Base-by-base conservation (phyloP, 2,329 filamentous ascomycete genomes). In the Talaromyces funiculosus region DNA sequence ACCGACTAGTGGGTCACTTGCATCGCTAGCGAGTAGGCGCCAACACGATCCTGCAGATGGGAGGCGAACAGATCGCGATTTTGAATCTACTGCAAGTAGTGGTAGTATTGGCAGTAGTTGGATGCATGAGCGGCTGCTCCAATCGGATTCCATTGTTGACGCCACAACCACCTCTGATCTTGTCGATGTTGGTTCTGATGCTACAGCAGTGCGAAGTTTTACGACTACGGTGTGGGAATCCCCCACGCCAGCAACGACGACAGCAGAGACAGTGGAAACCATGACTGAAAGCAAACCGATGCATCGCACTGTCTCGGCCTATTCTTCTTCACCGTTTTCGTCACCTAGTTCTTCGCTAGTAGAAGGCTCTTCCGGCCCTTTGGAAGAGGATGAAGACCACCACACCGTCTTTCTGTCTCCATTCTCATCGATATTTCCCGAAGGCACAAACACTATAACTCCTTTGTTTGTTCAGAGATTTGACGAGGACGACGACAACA, bases 1-100 rank as follows among this genome's bases (percentile, higher is more conserved):
- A 47, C 60, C 62, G 47, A 63, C 43, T 42, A 63, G 61, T 37
- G 61, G 61, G 38, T 51, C 61, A 14, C 53, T 62, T 57, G 60
- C 62, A 54, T 58, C 31, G 54, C 47, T 58, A 57, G 57, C 62
- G 43, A 59, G 53, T 57, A 14, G 51, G 14, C 47, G 53, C 26
- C 56, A 59, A 24, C 43, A 16, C 29, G 51, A 47, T 22, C 60
- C 45, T 53, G 57, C 57, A 59, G 57, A 59, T 40, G 43, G 35
- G 37, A 43, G 45, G 47, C 60, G 51, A 53, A 35, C 22, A 14
- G 18, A 22, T 47, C 29, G 14, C n/a, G 35, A 54, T 24, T 26
- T 26, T 29, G 35, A 24, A 40, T 16, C 51, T 37, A 26, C 47
- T 35, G 35, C 26, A 20, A 51, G 26, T 18, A 43, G 18, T 18